Evolutionary conservation across 768 basidiomycete species (phyloP), one percentile per base, ranked within the genome.

Genomic region (Russula dissimulans): DNA sequence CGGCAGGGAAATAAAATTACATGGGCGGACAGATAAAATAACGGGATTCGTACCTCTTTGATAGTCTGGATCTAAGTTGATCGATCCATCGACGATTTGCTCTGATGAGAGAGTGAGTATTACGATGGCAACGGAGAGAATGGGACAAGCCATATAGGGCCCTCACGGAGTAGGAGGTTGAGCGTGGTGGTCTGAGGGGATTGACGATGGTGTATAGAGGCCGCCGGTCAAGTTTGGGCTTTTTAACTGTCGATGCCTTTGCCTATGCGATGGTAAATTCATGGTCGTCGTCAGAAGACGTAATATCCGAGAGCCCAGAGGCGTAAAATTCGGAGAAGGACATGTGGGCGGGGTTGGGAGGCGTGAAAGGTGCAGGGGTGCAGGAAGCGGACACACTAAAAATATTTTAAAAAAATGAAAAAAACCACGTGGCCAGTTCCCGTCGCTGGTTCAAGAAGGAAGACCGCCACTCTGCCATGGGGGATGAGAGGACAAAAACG

Each of bases 1-100:
- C 0, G n/a, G 31, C 0, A 29, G 0, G 11, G 22, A 36, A 42
- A 34, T 22, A 5, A 26, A 15, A 39, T 18, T 10, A 15, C 5
- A 12, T 32, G 4, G 32, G 10, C 14, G 31, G 29, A 60, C 7
- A 10, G 34, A 36, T 10, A 36, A 57, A 8, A 44, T 29, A 42
- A 34, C 17, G 45, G 22, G 18, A 51, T 18, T 55, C 70, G 14
- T 55, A 84, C 85, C 88, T 68, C 88, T 80, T 67, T 91, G 89
- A 67, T 91, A 91, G 42, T 89, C 89, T 0, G 88, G 85, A 45
- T 89, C 82, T 8, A 89, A 71, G 66, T 87, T 75, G 53, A 91
- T 86, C 56, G 87, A 85, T 2, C 74, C 73, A n/a, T 71, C 74
- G 51, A 78, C 70, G 38, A 89, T 80, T 69, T 89, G 85, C 55